phyloP scores from a whole-genome alignment of 345 rosid species.

The Eucalyptus polyanthemos region DNA sequence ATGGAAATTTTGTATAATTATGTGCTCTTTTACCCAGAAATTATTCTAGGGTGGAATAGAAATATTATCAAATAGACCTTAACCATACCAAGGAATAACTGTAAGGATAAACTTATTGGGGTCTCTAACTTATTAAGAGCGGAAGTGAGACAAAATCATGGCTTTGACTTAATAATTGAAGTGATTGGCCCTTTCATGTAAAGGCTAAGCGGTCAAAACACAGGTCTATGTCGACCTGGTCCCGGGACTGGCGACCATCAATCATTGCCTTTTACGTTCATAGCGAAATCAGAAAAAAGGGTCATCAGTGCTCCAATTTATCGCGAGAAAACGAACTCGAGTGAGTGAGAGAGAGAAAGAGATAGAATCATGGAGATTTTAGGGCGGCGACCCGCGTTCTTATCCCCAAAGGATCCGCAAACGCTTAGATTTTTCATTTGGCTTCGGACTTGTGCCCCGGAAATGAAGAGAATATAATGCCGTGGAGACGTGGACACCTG shows the following conservation, averaged over 20 bases:
- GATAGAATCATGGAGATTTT: neutral
- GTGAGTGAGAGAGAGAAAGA: neutral
- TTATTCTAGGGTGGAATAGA: no score
- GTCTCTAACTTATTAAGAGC: no score
- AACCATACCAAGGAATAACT: no score
- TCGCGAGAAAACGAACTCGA: neutral
- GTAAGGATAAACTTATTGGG: no score
- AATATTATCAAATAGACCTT: no score
- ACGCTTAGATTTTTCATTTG: neutral
- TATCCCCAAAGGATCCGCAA: neutral
- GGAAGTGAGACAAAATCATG: no score
- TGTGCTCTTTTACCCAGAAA: rapidly evolving
- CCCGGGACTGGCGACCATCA: neutral
- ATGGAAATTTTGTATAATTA: no score
- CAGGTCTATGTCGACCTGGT: neutral
- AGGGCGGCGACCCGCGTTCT: neutral
- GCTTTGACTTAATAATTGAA: no score
- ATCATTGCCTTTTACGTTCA: neutral
- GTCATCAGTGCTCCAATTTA: neutral
- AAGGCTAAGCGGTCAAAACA: neutral
- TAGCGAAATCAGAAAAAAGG: neutral
- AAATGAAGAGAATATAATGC: neutral
- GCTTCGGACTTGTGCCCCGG: neutral
- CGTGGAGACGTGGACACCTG: neutral
- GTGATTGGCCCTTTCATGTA: neutral